Evolutionary conservation across 768 basidiomycete genomes (phyloP).

Genomic region (Cyathus striatus): DNA sequence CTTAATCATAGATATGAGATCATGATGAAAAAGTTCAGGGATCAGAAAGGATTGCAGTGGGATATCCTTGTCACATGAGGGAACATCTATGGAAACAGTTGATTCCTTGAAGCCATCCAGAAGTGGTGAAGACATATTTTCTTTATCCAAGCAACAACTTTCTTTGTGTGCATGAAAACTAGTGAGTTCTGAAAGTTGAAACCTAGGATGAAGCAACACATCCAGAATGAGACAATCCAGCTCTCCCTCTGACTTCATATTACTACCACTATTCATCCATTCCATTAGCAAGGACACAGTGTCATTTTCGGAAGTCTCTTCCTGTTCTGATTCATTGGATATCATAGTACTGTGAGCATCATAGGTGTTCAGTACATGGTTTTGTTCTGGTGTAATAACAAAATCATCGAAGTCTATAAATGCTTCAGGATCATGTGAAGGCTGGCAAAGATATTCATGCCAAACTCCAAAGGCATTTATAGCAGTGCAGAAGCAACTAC

Average conservation of each 20-base stretch:
- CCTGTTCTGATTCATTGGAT: no score
- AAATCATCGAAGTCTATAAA: neutral
- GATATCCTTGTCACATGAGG: slow-evolving; percentile 14
- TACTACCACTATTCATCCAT: neutral
- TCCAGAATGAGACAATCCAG: slow-evolving; percentile 10
- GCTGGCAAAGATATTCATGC: neutral
- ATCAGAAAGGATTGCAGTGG: slow-evolving; percentile 14
- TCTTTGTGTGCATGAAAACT: slow-evolving; percentile 12
- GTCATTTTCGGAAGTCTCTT: neutral
- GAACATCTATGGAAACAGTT: slow-evolving; percentile 17
- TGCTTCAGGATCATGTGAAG: neutral
- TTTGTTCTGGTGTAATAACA: neutral
- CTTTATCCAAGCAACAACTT: slow-evolving; percentile 8
- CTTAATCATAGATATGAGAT: slow-evolving; percentile 16
- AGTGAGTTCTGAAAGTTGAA: slow-evolving; percentile 12
- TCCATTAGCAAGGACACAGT: neutral
- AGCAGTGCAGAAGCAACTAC: neutral
- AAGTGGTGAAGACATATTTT: slow-evolving; percentile 7
- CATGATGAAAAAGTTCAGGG: slow-evolving; percentile 19
- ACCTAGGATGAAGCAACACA: slow-evolving; percentile 14
- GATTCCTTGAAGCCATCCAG: slow-evolving; percentile 9
- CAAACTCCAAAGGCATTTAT: neutral
- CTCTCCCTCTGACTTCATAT: neutral
- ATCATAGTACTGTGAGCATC: no score
- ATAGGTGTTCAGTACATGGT: neutral